Evolutionary conservation across 148 eudicot genomes (phyloP), one percentile per base, ranked within the genome.

Genomic region (Rhododendron ovatum): DNA sequence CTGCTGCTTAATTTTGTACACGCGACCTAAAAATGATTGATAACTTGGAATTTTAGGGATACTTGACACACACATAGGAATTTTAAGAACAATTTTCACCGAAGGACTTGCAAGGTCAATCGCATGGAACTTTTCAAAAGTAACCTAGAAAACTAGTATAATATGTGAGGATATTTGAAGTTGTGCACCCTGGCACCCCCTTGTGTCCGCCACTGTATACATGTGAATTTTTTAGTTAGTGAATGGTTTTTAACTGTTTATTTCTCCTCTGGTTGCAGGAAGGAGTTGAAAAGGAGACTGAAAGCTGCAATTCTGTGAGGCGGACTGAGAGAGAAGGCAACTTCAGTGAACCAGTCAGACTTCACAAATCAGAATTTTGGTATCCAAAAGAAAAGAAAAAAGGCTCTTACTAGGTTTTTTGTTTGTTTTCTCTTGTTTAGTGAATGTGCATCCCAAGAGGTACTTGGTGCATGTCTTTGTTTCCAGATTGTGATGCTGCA

Each of bases 271-370:
- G 28, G 50, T 17, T 86, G 47, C 90, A 95, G 98, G 90, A 87
- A 84, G 88, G 98, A 95, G 89, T 78, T 95, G 88, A 89, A 82
- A 91, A 92, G 98, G 90, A 91, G 98, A 87, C 41, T 93, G 18
- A 92, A 83, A 90, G 89, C 86, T 85, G 87, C 77, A 39, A 22
- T 82, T 12, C 5, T 59, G 13, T 82, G 43, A 50, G 26, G 28
- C 20, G 13, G 65, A 41, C 65, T 7, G 57, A 35, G 47, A 4
- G 67, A 35, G 45, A 57, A 28, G 61, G n/a, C 13, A 78, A 30
- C 30, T 85, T 33, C 48, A 57, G 55, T 65, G 24, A 67, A 20
- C 65, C 26, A 71, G 28, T 78, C 77, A 18, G 30, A 57, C 78
- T 67, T 73, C 45, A 55, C 10, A 57, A 11, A 43, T 43, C 51